phyloP scores from a whole-genome alignment of 495 filamentous ascomycete genomes.

The Aspergillus mulundensis region DNA sequence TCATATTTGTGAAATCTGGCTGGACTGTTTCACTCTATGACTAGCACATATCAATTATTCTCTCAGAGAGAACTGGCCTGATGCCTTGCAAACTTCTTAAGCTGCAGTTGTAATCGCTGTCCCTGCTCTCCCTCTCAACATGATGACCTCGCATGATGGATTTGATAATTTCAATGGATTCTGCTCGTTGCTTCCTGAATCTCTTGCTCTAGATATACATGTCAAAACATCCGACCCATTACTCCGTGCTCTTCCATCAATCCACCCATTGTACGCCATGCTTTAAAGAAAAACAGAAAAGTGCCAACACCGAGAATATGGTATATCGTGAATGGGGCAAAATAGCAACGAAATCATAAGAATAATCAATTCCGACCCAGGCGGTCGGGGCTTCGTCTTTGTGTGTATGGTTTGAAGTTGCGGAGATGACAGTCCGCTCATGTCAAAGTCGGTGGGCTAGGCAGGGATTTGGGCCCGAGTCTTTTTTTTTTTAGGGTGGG shows the following conservation, averaged over 20 bases:
- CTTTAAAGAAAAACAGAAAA: background rate
- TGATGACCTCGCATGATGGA: no score
- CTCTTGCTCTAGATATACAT: background rate
- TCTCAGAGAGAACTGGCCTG: background rate
- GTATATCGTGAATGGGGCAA: background rate
- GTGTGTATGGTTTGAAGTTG: background rate
- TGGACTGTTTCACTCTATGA: background rate
- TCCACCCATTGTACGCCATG: background rate
- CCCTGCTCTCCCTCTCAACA: no score
- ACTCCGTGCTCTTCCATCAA: background rate
- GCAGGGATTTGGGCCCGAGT: no score
- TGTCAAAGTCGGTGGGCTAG: no score
- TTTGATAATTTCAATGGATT: no score
- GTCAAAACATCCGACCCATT: background rate
- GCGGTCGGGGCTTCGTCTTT: no score
- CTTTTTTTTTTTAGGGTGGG: no score
- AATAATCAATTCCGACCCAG: no score
- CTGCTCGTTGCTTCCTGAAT: background rate
- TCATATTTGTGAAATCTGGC: conserved; percentile 2
- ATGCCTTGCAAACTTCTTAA: background rate
- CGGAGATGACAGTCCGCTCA: no score
- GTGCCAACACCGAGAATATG: background rate
- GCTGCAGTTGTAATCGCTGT: no score
- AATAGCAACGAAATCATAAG: background rate
- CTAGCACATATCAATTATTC: background rate